Percentiles rank a stretch among this genome's conserved stretches.
Conservation (phyloP, 1,139 yeast genomes). For the Starmera stellimalicola region DNA sequence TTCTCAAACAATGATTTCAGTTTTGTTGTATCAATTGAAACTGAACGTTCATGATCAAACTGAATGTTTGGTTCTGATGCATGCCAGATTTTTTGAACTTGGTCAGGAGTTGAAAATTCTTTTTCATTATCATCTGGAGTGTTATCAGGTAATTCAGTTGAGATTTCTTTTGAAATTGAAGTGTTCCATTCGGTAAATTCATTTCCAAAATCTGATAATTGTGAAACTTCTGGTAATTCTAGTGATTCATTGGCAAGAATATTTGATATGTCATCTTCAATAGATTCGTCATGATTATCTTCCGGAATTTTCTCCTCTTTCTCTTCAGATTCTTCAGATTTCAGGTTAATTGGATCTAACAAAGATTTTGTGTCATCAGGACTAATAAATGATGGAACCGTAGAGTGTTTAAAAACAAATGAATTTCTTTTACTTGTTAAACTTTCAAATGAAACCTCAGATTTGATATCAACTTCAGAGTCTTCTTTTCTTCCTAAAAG, state of each 20-base stretch:
- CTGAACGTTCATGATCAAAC: slow-evolving; percentile 3
- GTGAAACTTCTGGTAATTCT: slow-evolving; percentile 14
- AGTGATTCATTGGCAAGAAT: neutral
- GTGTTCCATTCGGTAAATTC: slow-evolving; percentile 18
- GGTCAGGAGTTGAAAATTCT: slow-evolving; percentile 2
- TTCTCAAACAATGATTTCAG: slow-evolving; percentile 9
- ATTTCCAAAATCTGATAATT: slow-evolving; percentile 18
- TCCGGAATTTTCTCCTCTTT: slow-evolving; percentile 2
- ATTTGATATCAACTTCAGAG: slow-evolving; percentile 4
- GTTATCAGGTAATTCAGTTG: neutral
- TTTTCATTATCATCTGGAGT: neutral
- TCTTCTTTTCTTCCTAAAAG: slow-evolving; percentile 1
- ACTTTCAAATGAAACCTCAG: slow-evolving; percentile 3
- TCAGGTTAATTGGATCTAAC: neutral
- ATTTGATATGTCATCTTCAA: slow-evolving; percentile 1
- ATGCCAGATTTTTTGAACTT: slow-evolving; percentile 16
- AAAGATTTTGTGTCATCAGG: slow-evolving; percentile 9
- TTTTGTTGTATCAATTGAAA: slow-evolving; percentile 11
- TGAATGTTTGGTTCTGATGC: slow-evolving; percentile 4
- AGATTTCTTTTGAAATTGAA: neutral
- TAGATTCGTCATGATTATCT: too few relatives aligned
- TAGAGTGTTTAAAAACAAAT: slow-evolving; percentile 13
- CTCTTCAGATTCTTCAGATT: slow-evolving; percentile 3
- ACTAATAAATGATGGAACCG: slow-evolving; percentile 14
- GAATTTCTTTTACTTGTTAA: slow-evolving; percentile 6